These are phyloP conservation scores for Auricularia heimuer DNA, from an alignment of 768 basidiomycete genomes.

Conservation along the genomic window DNA sequence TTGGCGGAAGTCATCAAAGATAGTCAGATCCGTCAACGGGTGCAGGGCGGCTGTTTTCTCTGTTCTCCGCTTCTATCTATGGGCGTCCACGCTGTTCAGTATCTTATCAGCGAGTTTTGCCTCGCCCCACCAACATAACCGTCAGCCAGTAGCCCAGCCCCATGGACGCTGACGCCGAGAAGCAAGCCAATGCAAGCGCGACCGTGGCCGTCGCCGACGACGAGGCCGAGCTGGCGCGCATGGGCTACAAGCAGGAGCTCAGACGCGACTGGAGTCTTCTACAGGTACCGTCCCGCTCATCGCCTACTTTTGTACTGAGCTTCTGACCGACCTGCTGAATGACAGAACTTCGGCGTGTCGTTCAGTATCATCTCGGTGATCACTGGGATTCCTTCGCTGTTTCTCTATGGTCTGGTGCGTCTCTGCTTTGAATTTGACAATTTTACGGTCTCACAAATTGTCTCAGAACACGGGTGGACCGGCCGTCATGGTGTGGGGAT, in stretches of 20 bases:
- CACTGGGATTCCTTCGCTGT: slow-evolving; percentile 61
- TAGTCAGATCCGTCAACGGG: no score
- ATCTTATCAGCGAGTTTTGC: no score
- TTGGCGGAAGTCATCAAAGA: no score
- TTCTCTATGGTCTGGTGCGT: slow-evolving; percentile 57
- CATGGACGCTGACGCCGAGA: neutral
- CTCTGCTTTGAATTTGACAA: neutral
- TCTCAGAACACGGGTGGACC: slow-evolving; percentile 62
- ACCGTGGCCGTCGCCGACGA: slow-evolving; percentile 23
- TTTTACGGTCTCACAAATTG: neutral
- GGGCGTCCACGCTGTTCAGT: no score
- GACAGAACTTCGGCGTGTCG: slow-evolving; percentile 61
- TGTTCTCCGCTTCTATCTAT: no score
- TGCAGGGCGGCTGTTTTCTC: no score
- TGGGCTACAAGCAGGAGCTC: slow-evolving; percentile 67
- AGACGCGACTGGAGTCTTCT: slow-evolving; percentile 52
- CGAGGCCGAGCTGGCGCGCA: slow-evolving; percentile 53
- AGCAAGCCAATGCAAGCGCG: neutral
- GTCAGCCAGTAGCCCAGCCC: neutral
- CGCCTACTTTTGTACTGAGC: neutral
- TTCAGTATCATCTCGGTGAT: slow-evolving; percentile 69
- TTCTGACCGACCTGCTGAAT: neutral
- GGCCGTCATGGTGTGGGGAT: slow-evolving; percentile 71
- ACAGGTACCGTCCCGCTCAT: slow-evolving; percentile 33
- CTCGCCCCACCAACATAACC: no score